Evolutionary conservation across 2,329 filamentous ascomycete species (phyloP).

Genomic region (Alternaria consortialis): DNA sequence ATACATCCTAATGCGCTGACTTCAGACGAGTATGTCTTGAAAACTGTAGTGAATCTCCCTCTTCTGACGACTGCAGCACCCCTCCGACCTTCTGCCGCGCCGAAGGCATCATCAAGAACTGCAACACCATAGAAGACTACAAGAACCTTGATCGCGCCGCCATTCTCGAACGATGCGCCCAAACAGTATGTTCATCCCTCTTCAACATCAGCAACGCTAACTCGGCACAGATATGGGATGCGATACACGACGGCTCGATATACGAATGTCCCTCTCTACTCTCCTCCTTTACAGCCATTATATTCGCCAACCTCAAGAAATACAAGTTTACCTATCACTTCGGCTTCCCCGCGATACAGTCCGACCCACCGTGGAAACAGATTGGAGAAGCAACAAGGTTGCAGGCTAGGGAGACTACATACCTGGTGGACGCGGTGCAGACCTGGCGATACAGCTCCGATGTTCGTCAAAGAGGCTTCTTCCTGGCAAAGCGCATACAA

Average conservation of each 20-base stretch:
- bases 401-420: constrained; percentile 74
- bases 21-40: constrained; percentile 74
- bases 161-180: constrained; percentile 79
- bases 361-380: constrained; percentile 80
- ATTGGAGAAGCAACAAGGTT: constrained; percentile 57
- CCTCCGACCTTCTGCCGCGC: constrained; percentile 71
- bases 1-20: constrained; percentile 87
- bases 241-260: constrained; percentile 94
- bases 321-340: constrained; percentile 99
- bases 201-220: neutral
- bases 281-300: constrained; percentile 86
- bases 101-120: constrained; percentile 93
- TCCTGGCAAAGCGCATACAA: constrained; percentile 82
- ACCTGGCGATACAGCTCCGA: constrained; percentile 89
- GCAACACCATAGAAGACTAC: constrained; percentile 95
- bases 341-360: constrained; percentile 91
- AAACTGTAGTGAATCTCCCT: neutral
- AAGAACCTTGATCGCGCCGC: constrained; percentile 80
- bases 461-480: constrained; percentile 89
- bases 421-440: constrained; percentile 81
- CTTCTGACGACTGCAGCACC: constrained; percentile 34
- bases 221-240: constrained; percentile 83
- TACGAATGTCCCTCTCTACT: constrained; percentile 94
- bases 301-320: constrained; percentile 95
- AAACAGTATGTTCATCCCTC: constrained; percentile 68